phyloP scores from a whole-genome alignment of 2,329 filamentous ascomycete species.

The Pyrenophora teres region DNA sequence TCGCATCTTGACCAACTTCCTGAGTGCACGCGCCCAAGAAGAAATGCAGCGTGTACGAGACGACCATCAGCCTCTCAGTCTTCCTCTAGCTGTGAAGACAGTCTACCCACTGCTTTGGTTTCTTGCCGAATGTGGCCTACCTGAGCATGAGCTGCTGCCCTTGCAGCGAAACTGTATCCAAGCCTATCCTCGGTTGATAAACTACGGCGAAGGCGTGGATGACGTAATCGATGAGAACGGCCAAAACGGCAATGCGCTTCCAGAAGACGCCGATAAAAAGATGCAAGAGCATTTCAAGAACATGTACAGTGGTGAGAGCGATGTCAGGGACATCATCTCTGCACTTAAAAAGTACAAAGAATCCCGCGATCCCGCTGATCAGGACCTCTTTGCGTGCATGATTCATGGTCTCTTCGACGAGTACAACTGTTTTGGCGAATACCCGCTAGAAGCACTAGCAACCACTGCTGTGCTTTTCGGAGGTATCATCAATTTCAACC shows the following conservation, averaged over 20 bases:
- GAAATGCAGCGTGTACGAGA: constrained; percentile 77
- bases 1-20: constrained; percentile 74
- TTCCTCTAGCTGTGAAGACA: constrained; percentile 81
- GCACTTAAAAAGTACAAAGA: constrained; percentile 85
- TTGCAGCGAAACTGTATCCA: constrained; percentile 89
- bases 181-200: constrained; percentile 91
- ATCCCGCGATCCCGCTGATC: constrained; percentile 80
- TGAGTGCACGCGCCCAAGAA: constrained; percentile 81
- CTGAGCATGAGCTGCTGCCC: constrained; percentile 72
- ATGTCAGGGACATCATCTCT: constrained; percentile 83
- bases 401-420: constrained; percentile 97
- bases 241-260: constrained; percentile 77
- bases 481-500: constrained; percentile 90
- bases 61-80: constrained; percentile 68
- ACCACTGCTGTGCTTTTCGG: constrained; percentile 97
- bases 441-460: constrained; percentile 92
- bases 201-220: constrained; percentile 91
- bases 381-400: constrained; percentile 98
- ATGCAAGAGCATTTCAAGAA: constrained; percentile 99
- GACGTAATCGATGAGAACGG: constrained; percentile 88
- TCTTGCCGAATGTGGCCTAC: constrained; percentile 62
- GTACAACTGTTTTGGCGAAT: constrained; percentile 92
- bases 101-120: constrained; percentile 80
- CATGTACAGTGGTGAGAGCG: constrained; percentile 92
- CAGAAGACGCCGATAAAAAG: constrained; percentile 77